Percentiles rank a stretch among this genome's conserved stretches.
Evolutionary conservation across 225 moss, liverwort and hornwort genomes (phyloP).

Genomic region (Lunularia cruciata): DNA sequence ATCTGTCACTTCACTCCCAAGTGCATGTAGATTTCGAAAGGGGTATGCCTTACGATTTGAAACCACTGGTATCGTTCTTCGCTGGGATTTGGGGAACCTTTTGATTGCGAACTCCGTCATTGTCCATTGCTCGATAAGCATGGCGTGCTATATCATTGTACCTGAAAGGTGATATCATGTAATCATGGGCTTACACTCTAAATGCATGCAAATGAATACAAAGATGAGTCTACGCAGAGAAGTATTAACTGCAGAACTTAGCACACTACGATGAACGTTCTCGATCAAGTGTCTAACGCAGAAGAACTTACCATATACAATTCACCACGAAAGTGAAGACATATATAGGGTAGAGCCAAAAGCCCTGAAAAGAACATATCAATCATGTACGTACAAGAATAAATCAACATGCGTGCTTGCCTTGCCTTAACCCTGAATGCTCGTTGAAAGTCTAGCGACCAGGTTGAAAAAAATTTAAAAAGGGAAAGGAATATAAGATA

Average conservation of each 20-base stretch:
- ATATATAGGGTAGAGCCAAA: slow-evolving; percentile 92
- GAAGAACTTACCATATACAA: slow-evolving; percentile 68
- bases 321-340: slow-evolving; percentile 83
- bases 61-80: slow-evolving; percentile 28
- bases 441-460: too few species aligned
- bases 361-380: slow-evolving; percentile 67
- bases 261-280: too few species aligned
- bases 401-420: too few species aligned
- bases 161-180: slow-evolving; percentile 42
- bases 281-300: too few species aligned
- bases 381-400: slow-evolving; percentile 22
- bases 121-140: slow-evolving; percentile 70
- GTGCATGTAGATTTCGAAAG: too few species aligned
- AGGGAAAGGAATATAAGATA: neutral
- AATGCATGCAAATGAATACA: too few species aligned
- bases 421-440: too few species aligned
- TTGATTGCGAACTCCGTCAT: slow-evolving; percentile 29
- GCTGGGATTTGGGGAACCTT: slow-evolving; percentile 36
- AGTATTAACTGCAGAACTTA: too few species aligned
- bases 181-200: neutral
- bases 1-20: too few species aligned
- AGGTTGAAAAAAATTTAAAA: neutral
- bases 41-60: slow-evolving; percentile 28
- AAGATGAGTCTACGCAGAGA: too few species aligned
- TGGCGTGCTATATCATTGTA: slow-evolving; percentile 96